Conservation (phyloP, 2,329 filamentous ascomycete genomes). For the Scedosporium dehoogii region DNA sequence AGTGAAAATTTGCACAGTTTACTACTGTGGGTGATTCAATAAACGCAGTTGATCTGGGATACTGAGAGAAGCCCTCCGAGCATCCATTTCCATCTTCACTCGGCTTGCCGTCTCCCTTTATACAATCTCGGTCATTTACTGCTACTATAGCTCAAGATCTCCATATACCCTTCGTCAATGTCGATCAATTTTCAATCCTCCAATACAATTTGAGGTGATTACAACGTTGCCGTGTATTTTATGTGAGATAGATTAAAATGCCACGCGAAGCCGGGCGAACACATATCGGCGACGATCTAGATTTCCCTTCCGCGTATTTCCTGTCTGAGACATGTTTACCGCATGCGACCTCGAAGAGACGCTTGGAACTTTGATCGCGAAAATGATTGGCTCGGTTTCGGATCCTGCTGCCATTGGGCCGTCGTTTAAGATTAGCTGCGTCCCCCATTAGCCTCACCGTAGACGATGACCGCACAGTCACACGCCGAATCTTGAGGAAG, state of each 20-base stretch:
- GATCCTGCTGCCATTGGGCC: neutral
- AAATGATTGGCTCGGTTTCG: constrained; percentile 1
- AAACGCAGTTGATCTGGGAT: no score
- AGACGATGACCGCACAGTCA: neutral
- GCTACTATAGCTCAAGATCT: neutral
- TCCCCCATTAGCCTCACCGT: no score
- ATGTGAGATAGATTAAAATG: neutral
- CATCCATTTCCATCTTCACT: neutral
- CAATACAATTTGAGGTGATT: neutral
- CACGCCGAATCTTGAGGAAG: no score
- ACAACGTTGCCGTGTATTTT: neutral
- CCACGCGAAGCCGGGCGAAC: neutral
- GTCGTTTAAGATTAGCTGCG: neutral
- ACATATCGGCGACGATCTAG: neutral
- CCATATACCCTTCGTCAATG: neutral
- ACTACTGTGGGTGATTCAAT: no score
- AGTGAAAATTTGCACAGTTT: neutral
- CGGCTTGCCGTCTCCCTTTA: neutral
- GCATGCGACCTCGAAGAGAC: no score
- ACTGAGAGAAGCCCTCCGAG: no score
- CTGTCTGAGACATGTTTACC: no score
- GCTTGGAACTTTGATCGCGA: neutral
- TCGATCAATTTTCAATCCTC: neutral
- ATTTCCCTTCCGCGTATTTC: no score
- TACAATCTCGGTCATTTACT: neutral